These are phyloP conservation scores for Stachybotrys chlorohalonatus DNA, from an alignment of 2,329 filamentous ascomycete species.

Conservation along the genomic window DNA sequence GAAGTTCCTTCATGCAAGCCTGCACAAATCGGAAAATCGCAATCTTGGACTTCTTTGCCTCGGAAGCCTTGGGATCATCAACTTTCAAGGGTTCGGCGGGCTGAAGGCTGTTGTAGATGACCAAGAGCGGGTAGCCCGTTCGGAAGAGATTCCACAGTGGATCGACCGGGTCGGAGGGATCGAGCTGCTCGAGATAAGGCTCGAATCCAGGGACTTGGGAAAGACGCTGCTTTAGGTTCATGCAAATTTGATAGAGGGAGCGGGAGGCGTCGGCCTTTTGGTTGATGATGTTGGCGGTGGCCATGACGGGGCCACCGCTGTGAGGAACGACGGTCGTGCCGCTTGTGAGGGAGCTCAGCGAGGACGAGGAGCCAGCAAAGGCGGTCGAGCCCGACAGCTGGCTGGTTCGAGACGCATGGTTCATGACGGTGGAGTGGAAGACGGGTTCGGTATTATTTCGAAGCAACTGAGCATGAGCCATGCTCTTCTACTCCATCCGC, in stretches of 20 bases:
- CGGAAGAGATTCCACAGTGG: constrained; percentile 83
- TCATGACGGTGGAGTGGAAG: constrained; percentile 44
- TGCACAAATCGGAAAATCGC: constrained; percentile 90
- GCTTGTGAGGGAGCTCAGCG: constrained; percentile 39
- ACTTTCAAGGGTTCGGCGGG: constrained; percentile 61
- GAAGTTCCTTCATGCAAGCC: constrained; percentile 75
- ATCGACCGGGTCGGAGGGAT: constrained; percentile 69
- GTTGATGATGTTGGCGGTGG: constrained; percentile 93
- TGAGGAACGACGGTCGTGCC: constrained; percentile 32
- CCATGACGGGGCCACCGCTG: constrained; percentile 55
- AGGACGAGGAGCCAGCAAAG: constrained; percentile 43
- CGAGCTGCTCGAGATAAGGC: constrained; percentile 61
- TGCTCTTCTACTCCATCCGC: constrained; percentile 37
- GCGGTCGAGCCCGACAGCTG: constrained; percentile 54
- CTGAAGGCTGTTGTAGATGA: constrained; percentile 79
- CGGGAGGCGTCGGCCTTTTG: constrained; percentile 84
- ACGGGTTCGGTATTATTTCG: constrained; percentile 50
- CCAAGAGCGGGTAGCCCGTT: constrained; percentile 73
- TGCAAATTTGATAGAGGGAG: constrained; percentile 92
- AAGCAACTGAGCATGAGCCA: constrained; percentile 51
- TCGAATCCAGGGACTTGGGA: constrained; percentile 79
- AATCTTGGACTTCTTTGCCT: constrained; percentile 73
- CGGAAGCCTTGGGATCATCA: constrained; percentile 50
- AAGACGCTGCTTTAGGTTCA: constrained; percentile 73
- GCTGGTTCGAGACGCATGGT: constrained; percentile 45